Conservation (phyloP, 1,284 basidiomycete species). For the Ceratorhiza oryzae-sativae region DNA sequence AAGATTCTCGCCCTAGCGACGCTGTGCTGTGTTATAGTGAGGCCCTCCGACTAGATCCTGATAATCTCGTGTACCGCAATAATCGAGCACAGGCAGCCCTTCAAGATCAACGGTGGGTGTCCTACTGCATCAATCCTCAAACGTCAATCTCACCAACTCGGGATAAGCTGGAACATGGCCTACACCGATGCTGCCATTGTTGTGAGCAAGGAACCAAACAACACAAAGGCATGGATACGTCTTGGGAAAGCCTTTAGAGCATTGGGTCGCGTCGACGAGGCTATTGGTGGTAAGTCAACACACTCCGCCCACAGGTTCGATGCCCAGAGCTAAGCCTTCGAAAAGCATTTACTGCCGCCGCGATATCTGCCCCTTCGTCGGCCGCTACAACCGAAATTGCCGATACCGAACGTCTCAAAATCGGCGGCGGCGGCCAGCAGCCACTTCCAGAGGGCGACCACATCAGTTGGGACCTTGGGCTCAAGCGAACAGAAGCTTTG, state of each 20-base stretch:
- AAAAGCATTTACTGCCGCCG: slow-evolving; percentile 21
- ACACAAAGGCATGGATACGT: slow-evolving; percentile 34
- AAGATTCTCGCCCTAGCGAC: slow-evolving; percentile 18
- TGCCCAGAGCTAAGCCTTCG: background rate
- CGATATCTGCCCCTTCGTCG: slow-evolving; percentile 16
- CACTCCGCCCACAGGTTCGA: background rate
- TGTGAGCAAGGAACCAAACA: slow-evolving; percentile 25
- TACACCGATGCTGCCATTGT: slow-evolving; percentile 13
- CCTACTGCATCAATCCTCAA: background rate
- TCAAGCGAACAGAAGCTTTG: slow-evolving; percentile 24
- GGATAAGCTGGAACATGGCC: slow-evolving; percentile 21
- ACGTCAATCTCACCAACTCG: background rate
- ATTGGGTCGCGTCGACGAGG: slow-evolving; percentile 15
- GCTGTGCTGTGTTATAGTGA: slow-evolving; percentile 31
- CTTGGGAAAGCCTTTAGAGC: slow-evolving; percentile 18
- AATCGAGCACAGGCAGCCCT: slow-evolving; percentile 29
- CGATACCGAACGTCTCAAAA: slow-evolving; percentile 16
- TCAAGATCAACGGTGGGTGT: slow-evolving; percentile 23
- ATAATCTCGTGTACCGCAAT: slow-evolving; percentile 20
- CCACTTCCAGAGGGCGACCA: background rate
- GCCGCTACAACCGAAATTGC: slow-evolving; percentile 17
- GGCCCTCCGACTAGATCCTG: slow-evolving; percentile 15
- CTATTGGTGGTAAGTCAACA: background rate
- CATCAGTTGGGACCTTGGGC: slow-evolving; percentile 15
- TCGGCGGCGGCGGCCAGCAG: background rate